These are phyloP conservation scores for Aethionema arabicum DNA, from an alignment of 345 rosid genomes.

Conservation along the genomic window DNA sequence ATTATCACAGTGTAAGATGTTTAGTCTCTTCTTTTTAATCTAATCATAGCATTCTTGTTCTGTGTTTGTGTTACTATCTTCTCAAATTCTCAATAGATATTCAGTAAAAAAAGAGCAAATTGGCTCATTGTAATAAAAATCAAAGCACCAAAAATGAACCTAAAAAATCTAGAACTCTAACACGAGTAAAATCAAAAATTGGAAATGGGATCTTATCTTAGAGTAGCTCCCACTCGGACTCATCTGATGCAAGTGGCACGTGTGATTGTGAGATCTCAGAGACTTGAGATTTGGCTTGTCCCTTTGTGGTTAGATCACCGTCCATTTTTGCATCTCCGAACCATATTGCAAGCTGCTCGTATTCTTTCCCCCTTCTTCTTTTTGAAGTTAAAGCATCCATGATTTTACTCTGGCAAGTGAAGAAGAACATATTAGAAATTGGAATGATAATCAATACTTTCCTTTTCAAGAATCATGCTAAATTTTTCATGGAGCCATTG, in stretches of 20 bases:
- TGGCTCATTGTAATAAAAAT: slow-evolving; percentile 1
- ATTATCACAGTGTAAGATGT: slow-evolving; percentile 3
- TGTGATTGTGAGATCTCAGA: slow-evolving; percentile 30
- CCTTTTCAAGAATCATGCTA: no score
- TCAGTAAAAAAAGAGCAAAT: neutral
- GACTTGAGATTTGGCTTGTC: slow-evolving; percentile 22
- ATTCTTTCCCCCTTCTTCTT: slow-evolving; percentile 66
- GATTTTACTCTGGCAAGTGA: slow-evolving; percentile 51
- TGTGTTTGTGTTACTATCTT: neutral
- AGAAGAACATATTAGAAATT: slow-evolving; percentile 19
- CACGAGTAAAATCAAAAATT: neutral
- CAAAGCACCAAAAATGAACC: slow-evolving; percentile 11
- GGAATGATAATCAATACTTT: slow-evolving; percentile 1
- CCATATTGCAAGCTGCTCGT: slow-evolving; percentile 74
- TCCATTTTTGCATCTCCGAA: slow-evolving; percentile 60
- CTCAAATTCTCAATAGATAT: neutral
- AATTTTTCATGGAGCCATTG: no score
- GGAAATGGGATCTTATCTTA: slow-evolving; percentile 26
- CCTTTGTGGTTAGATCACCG: slow-evolving; percentile 27
- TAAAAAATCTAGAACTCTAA: neutral
- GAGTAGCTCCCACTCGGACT: slow-evolving; percentile 74
- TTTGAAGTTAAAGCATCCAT: slow-evolving; percentile 61
- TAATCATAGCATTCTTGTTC: slow-evolving; percentile 19
- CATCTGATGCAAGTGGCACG: slow-evolving; percentile 33
- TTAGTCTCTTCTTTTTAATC: neutral